Conservation (phyloP, 169 alveolate genomes). For the Plasmodium blacklocki region DNA sequence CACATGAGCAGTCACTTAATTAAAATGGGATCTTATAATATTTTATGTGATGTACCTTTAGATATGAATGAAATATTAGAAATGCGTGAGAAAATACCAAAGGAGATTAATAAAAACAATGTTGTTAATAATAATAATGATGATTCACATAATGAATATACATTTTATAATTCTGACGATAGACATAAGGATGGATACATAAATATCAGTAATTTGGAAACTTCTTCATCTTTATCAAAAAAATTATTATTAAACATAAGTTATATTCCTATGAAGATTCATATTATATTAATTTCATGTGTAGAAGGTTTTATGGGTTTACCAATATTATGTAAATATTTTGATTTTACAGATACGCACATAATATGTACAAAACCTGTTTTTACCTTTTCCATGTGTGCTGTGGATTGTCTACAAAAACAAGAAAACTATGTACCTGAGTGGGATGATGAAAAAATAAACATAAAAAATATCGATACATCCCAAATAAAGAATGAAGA, state of each 20-base stretch:
- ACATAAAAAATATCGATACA: background rate
- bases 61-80: conserved; percentile 28
- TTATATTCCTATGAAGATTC: conserved; percentile 62
- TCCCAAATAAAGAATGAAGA: conserved; percentile 17
- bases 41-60: conserved; percentile 64
- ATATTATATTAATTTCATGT: conserved; percentile 65
- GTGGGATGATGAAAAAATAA: conserved; percentile 29
- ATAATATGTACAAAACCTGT: conserved; percentile 48
- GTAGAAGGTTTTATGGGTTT: conserved; percentile 69
- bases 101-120: background rate
- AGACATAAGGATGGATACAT: conserved; percentile 14
- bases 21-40: conserved; percentile 54
- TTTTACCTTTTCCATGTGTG: conserved; percentile 48
- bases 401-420: conserved; percentile 47
- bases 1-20: conserved; percentile 59
- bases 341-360: conserved; percentile 59
- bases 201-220: conserved; percentile 43
- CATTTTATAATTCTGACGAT: background rate
- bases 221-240: conserved; percentile 9
- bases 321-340: conserved; percentile 71
- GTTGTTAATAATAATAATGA: no score
- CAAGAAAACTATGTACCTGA: conserved; percentile 52
- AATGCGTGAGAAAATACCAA: no score
- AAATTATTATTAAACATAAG: conserved; percentile 53
- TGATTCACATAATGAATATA: no score